A percentile compares a stretch with the other conserved stretches of the same genome.
These are phyloP conservation scores for Cadophora luteo-olivacea DNA, from an alignment of 2,329 filamentous ascomycete genomes.

Conservation along the genomic window DNA sequence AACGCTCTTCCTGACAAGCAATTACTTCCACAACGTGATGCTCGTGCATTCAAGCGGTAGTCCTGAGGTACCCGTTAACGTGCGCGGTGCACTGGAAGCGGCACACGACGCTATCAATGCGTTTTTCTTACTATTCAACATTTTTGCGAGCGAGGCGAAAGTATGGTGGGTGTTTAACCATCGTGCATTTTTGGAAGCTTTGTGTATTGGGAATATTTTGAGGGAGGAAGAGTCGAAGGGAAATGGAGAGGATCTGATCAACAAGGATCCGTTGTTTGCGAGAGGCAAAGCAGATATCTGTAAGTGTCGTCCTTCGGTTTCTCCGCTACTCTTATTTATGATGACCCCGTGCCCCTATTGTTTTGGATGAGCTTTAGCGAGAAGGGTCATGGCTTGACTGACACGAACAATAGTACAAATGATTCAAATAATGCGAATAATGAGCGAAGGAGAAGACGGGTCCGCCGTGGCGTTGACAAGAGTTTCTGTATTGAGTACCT, in stretches of 20 bases:
- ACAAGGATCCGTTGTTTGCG: constrained; percentile 63
- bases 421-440: constrained; percentile 68
- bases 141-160: constrained; percentile 74
- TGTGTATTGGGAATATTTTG: constrained; percentile 69
- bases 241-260: constrained; percentile 53
- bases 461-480: constrained; percentile 65
- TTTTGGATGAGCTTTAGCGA: background rate
- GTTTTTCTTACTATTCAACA: constrained; percentile 75
- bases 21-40: constrained; percentile 85
- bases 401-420: constrained; percentile 56
- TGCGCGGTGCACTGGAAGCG: constrained; percentile 74
- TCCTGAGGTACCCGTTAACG: constrained; percentile 65
- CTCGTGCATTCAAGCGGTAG: constrained; percentile 76
- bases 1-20: constrained; percentile 79
- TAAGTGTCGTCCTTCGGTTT: constrained; percentile 48
- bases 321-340: background rate
- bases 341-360: background rate
- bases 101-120: constrained; percentile 76
- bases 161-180: constrained; percentile 91
- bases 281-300: constrained; percentile 66
- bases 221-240: constrained; percentile 57
- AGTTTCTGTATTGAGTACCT: constrained; percentile 63
- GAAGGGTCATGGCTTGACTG: background rate
- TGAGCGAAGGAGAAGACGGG: constrained; percentile 61
- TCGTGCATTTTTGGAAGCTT: constrained; percentile 73